Evolutionary conservation across 176 grass and related monocot species (phyloP).

Genomic region (Poa annua): DNA sequence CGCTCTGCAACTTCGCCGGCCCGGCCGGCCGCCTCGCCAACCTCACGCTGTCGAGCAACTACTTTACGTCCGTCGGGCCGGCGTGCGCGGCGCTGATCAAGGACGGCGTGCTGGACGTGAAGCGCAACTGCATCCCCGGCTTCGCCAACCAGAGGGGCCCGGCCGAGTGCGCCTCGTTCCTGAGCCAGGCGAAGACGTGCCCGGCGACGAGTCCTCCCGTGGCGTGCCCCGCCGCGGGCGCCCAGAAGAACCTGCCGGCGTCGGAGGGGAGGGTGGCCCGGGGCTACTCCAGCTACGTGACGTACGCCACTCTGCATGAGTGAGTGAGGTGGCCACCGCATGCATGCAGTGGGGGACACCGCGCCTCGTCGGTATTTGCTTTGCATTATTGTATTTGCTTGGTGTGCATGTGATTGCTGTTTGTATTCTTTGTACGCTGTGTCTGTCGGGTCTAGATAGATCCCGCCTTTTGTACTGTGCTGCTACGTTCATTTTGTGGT

Average conservation of each 20-base stretch:
- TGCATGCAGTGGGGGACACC: constrained; percentile 41
- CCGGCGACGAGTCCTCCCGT: constrained; percentile 33
- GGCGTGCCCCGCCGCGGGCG: constrained; percentile 3
- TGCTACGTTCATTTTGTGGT: neutral
- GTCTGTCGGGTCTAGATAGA: constrained; percentile 10
- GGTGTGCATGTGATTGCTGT: constrained; percentile 10
- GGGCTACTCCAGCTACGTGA: constrained; percentile 50
- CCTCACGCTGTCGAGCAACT: constrained; percentile 73
- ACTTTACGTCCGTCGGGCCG: constrained; percentile 64
- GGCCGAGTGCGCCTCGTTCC: constrained; percentile 68
- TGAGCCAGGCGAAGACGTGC: constrained; percentile 53
- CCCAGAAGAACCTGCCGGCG: neutral
- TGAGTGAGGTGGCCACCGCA: neutral
- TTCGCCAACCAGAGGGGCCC: constrained; percentile 53
- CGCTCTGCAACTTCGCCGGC: constrained; percentile 51
- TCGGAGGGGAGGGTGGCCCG: neutral
- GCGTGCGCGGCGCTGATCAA: constrained; percentile 51
- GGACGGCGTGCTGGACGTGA: constrained; percentile 50
- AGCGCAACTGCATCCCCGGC: constrained; percentile 69
- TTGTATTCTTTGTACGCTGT: constrained; percentile 20
- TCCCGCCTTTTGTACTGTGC: neutral
- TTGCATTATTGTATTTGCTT: constrained; percentile 21
- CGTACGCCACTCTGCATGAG: constrained; percentile 49
- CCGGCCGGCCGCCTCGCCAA: constrained; percentile 52
- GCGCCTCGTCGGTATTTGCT: neutral